A percentile compares a stretch with the other conserved stretches of the same genome.
These are phyloP conservation scores for Pseudogymnoascus sp. DNA, from an alignment of 2,329 filamentous ascomycete species.

Conservation along the genomic window DNA sequence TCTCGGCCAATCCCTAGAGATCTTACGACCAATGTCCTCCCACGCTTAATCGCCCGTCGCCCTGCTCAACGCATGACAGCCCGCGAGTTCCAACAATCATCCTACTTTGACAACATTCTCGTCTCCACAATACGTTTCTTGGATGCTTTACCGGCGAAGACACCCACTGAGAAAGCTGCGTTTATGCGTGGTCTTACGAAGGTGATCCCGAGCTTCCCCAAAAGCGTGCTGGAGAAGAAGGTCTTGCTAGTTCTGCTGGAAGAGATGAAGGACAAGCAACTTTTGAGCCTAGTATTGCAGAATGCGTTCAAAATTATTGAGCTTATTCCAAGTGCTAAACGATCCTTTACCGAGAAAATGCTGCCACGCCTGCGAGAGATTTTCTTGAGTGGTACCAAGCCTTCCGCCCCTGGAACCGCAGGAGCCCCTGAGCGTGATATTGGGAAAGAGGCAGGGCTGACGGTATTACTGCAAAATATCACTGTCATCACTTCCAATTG, in stretches of 20 bases:
- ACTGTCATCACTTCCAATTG: constrained; percentile 68
- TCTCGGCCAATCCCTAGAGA: constrained; percentile 73
- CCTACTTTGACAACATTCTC: constrained; percentile 94
- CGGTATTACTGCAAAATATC: constrained; percentile 84
- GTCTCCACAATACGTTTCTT: constrained; percentile 95
- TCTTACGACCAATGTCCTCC: constrained; percentile 65
- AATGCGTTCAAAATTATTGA: constrained; percentile 88
- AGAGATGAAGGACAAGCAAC: constrained; percentile 84
- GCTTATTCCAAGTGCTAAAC: constrained; percentile 65
- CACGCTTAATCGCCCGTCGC: constrained; percentile 75
- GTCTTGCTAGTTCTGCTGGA: constrained; percentile 81
- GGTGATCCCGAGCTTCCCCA: constrained; percentile 85
- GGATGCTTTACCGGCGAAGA: constrained; percentile 85
- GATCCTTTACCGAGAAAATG: constrained; percentile 76
- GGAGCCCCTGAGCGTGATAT: constrained; percentile 63
- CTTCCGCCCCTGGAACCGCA: constrained; percentile 31
- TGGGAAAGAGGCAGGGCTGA: constrained; percentile 77
- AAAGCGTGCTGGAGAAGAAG: constrained; percentile 90
- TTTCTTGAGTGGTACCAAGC: constrained; percentile 57
- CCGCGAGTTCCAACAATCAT: constrained; percentile 85
- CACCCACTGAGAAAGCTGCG: constrained; percentile 77
- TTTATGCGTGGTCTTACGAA: constrained; percentile 85
- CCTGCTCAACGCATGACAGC: constrained; percentile 83
- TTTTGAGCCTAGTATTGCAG: constrained; percentile 76
- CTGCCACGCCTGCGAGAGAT: constrained; percentile 78